Conservation (phyloP, 2,329 filamentous ascomycete species). For the Amauroascus niger region DNA sequence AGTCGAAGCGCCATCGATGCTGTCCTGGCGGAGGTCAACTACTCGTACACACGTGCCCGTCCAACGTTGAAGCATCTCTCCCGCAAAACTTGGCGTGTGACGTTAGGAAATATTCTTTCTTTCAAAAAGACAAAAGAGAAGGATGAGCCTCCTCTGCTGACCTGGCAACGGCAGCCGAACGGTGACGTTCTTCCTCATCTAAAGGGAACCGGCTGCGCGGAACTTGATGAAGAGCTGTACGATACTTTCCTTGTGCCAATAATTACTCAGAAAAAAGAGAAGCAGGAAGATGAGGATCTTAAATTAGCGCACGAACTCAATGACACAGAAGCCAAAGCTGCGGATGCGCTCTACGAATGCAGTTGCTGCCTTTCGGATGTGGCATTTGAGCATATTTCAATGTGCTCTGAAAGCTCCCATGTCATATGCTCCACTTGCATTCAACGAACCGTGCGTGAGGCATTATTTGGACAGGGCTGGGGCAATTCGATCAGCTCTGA, state of each 20-base stretch:
- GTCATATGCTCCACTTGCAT: constrained; percentile 61
- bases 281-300: constrained; percentile 32
- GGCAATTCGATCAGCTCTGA: constrained; percentile 64
- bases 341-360: constrained; percentile 39
- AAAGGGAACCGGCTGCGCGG: constrained; percentile 35
- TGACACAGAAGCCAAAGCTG: constrained; percentile 34
- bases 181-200: constrained; percentile 28
- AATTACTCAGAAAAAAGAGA: constrained; percentile 27
- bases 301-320: constrained; percentile 36
- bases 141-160: constrained; percentile 31
- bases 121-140: constrained; percentile 35
- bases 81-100: constrained; percentile 38
- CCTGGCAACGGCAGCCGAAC: constrained; percentile 30
- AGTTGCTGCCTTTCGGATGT: constrained; percentile 41
- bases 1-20: constrained; percentile 39
- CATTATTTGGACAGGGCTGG: constrained; percentile 90
- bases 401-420: constrained; percentile 37
- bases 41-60: constrained; percentile 36
- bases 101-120: constrained; percentile 35
- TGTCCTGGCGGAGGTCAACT: constrained; percentile 41
- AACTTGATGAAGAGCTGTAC: constrained; percentile 38
- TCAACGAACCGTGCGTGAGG: constrained; percentile 69
- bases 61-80: constrained; percentile 37
- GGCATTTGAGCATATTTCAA: constrained; percentile 40
- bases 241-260: constrained; percentile 31